phyloP scores from a whole-genome alignment of 2,329 filamentous ascomycete genomes.

The Chrysosporium keratinophilum region DNA sequence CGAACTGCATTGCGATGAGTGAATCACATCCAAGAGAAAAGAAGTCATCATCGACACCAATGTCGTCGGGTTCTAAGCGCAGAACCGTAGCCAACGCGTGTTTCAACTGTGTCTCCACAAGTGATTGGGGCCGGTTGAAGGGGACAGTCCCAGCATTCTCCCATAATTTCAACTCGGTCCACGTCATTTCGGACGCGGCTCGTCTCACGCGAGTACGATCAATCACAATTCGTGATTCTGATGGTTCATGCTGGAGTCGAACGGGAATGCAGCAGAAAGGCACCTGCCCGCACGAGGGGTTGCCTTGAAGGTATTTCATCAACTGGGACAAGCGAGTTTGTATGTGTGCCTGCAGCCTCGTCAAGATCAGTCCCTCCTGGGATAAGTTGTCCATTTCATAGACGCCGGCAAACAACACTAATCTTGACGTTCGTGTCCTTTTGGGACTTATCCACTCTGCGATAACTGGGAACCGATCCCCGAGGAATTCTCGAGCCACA shows the following conservation, averaged over 20 bases:
- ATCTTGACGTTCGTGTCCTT: neutral
- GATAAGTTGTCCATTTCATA: neutral
- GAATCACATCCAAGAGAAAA: slow-evolving; percentile 28
- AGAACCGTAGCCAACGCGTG: neutral
- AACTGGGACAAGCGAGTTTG: neutral
- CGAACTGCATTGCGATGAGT: slow-evolving; percentile 30
- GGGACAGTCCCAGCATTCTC: neutral
- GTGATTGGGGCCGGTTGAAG: neutral
- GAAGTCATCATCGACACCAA: slow-evolving; percentile 9
- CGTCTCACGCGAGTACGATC: neutral
- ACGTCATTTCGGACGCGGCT: slow-evolving; percentile 4
- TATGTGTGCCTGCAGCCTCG: neutral
- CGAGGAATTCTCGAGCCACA: slow-evolving; percentile 6
- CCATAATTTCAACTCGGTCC: neutral
- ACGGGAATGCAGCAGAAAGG: slow-evolving; percentile 2
- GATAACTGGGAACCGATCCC: neutral
- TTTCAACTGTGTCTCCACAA: neutral
- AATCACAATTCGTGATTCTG: neutral
- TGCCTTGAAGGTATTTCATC: neutral
- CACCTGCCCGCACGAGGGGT: neutral
- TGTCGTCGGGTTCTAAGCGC: slow-evolving; percentile 22
- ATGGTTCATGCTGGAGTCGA: neutral
- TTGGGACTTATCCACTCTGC: slow-evolving; percentile 8
- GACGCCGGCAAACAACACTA: slow-evolving; percentile 7
- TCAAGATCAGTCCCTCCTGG: neutral